Conservation (phyloP, 768 basidiomycete genomes). For the Boletus vermiculosoides region DNA sequence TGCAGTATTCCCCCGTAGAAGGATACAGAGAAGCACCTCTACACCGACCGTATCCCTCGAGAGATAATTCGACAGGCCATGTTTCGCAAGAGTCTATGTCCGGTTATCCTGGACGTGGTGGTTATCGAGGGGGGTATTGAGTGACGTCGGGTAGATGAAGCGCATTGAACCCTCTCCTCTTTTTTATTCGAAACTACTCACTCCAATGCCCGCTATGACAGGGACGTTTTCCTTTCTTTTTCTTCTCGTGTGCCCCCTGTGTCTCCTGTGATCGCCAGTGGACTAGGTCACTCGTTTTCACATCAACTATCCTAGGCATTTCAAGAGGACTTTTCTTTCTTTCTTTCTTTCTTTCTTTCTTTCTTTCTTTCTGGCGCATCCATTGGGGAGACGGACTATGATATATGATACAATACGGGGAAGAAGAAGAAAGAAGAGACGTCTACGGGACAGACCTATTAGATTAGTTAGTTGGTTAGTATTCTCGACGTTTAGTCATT, state of each 20-base stretch:
- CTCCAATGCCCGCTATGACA: slow-evolving; percentile 18
- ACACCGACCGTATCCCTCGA: slow-evolving; percentile 50
- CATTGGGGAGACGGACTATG: neutral
- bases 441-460: neutral
- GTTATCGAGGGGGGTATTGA: slow-evolving; percentile 24
- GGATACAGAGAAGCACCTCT: slow-evolving; percentile 58
- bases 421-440: neutral
- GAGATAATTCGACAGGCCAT: slow-evolving; percentile 13
- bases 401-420: slow-evolving; percentile 13
- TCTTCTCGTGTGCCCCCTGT: neutral
- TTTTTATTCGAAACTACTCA: neutral
- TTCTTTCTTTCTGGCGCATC: neutral
- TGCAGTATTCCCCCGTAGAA: slow-evolving; percentile 29
- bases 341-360: neutral
- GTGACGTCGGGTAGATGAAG: neutral
- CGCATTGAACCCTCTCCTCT: no score
- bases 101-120: slow-evolving; percentile 34
- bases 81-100: slow-evolving; percentile 20
- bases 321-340: slow-evolving; percentile 8
- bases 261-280: neutral
- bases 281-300: neutral
- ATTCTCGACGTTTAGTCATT: neutral
- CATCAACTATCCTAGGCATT: neutral
- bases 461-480: neutral
- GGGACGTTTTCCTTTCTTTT: neutral